phyloP scores from a whole-genome alignment of 306 rosid species.

The Morella rubra region DNA sequence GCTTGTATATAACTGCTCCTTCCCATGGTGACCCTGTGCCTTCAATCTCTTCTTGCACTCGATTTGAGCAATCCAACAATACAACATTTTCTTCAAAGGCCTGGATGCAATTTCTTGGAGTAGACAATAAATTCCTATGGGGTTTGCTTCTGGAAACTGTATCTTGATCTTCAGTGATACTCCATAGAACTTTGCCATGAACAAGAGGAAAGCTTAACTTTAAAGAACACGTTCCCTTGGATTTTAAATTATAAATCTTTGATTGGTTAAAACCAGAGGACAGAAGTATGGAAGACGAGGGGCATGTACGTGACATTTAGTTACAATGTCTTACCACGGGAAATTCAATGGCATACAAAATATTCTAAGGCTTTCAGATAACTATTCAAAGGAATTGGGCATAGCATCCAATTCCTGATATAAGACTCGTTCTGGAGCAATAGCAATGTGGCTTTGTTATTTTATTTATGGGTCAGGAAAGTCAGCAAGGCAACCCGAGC shows the following conservation, averaged over 20 bases:
- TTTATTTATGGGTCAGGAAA: background rate
- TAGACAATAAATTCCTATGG: conserved; percentile 22
- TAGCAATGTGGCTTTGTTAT: background rate
- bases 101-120: conserved; percentile 40
- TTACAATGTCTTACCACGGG: background rate
- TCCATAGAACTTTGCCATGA: conserved; percentile 20
- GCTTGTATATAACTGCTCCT: conserved; percentile 82
- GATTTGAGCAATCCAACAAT: conserved; percentile 45
- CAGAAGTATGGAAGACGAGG: conserved; percentile 40
- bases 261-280: conserved; percentile 37
- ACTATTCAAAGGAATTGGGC: background rate
- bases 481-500: background rate
- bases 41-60: conserved; percentile 46
- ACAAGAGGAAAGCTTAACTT: conserved; percentile 32
- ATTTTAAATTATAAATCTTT: conserved; percentile 33
- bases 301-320: conserved; percentile 56
- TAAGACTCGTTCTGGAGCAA: background rate
- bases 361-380: conserved; percentile 2
- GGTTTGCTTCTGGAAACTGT: conserved; percentile 23
- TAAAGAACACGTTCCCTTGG: conserved; percentile 18
- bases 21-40: conserved; percentile 71
- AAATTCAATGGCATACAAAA: background rate
- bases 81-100: conserved; percentile 31
- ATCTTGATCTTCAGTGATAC: conserved; percentile 6
- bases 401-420: background rate